Base-by-base conservation (phyloP, 495 filamentous ascomycete genomes). In the Chaetomidium leptoderma region DNA sequence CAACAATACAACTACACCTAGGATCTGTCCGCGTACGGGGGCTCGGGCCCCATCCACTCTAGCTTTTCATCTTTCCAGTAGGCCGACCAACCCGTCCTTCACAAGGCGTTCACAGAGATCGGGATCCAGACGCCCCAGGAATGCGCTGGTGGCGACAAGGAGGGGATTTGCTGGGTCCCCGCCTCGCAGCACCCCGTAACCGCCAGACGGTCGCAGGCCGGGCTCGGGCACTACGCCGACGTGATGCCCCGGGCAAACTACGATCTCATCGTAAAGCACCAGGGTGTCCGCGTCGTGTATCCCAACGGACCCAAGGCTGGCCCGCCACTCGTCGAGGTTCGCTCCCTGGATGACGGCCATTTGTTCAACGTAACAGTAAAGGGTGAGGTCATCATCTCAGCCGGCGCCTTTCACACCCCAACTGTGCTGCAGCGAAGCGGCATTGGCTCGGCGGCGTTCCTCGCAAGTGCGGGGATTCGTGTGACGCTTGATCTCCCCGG, bases 151-250 rank as follows among this genome's bases (percentile, higher is more conserved):
- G 66, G 66, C 35, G 58, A 66, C 37, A 69, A 69, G 36, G 55
- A 62, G 21, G 66, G 61, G 0, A 26, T 66, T 48, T 69, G 66
- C 59, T 65, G 61, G 59, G 53, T 69, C 0, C 63, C 66, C 17
- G 57, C 49, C 14, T 64, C 66, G 21, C 59, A 64, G 53, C 42
- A 75, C 36, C 71, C 72, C 8, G 59, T 68, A 14, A 71, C 64
- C 4, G 67, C 63, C 3, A 46, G 64, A 19, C 67, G 72, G 21
- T 75, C 72, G 1, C 72, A 75, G 43, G 61, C 74, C 16, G 70
- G 71, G 19, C 64, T 72, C 4, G 74, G 66, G 19, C 74, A 75
- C 58, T 75, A 69, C 23, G 63, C 68, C 13, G 57, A 49, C 8
- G 67, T 73, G 13, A 63, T 63, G 2, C 47, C 58, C 13, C 37